Conservation (phyloP, 768 basidiomycete genomes). For the Boletus coccyginus region DNA sequence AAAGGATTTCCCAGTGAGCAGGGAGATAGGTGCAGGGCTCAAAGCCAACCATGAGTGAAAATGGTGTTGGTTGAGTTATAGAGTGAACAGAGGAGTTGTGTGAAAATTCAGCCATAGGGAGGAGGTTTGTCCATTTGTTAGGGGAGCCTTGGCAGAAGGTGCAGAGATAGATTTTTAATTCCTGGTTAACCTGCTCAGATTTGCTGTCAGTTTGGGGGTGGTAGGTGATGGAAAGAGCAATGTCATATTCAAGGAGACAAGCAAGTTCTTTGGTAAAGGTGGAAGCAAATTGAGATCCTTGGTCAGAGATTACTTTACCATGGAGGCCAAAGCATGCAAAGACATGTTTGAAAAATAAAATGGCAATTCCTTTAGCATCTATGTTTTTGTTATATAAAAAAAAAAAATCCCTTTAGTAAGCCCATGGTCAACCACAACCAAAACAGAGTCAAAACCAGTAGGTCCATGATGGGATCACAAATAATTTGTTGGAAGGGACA, state of each 20-base stretch:
- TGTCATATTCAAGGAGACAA: background rate
- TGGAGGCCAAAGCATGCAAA: background rate
- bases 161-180: background rate
- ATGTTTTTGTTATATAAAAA: too few relatives aligned
- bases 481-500: too few relatives aligned
- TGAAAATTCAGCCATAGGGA: background rate
- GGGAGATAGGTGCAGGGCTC: background rate
- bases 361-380: too few relatives aligned
- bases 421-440: too few relatives aligned
- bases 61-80: background rate
- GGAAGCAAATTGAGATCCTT: background rate
- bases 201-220: background rate
- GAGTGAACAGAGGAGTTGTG: background rate
- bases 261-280: too few relatives aligned
- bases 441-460: too few relatives aligned
- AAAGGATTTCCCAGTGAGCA: too few relatives aligned
- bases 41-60: background rate
- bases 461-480: too few relatives aligned
- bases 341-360: too few relatives aligned
- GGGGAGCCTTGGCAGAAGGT: background rate
- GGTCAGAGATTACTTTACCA: too few relatives aligned
- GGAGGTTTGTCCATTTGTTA: background rate
- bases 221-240: background rate
- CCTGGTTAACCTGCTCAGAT: background rate
- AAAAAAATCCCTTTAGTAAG: too few relatives aligned